Conservation (phyloP, 176 grass and related monocot species). For the Avena eriantha region DNA sequence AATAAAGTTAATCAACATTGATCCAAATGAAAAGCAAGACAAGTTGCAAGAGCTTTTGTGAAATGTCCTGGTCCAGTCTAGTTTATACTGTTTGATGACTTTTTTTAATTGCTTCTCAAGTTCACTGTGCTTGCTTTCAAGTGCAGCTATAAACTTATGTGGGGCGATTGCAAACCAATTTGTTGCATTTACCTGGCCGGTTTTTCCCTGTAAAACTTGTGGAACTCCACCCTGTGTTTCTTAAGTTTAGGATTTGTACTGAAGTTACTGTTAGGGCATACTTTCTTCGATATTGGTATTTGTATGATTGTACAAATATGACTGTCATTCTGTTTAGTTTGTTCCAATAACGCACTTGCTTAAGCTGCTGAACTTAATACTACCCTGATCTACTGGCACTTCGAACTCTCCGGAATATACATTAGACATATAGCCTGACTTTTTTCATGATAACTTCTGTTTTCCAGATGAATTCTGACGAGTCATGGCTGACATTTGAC, state of each 20-base stretch:
- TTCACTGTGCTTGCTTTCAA: neutral
- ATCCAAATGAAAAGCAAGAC: neutral
- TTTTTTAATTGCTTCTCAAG: neutral
- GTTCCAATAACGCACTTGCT: neutral
- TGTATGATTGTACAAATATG: constrained; percentile 13
- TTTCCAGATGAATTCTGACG: constrained; percentile 73
- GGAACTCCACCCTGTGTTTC: neutral
- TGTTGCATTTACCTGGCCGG: neutral
- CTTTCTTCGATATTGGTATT: neutral
- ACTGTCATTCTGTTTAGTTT: neutral
- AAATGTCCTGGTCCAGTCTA: constrained; percentile 19
- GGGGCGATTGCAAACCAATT: neutral
- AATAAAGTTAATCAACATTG: constrained; percentile 1
- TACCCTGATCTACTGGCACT: neutral
- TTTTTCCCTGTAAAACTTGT: neutral
- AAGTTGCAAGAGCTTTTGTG: constrained; percentile 38
- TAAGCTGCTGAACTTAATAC: constrained; percentile 14
- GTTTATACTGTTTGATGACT: neutral
- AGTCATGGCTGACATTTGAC: constrained; percentile 85
- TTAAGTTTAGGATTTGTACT: constrained; percentile 7
- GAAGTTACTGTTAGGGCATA: constrained; percentile 5
- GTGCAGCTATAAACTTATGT: neutral
- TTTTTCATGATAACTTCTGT: constrained; percentile 22
- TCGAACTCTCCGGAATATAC: neutral
- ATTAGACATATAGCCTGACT: neutral